These are phyloP conservation scores for Pleurotus salmoneostramineus DNA, from an alignment of 768 basidiomycete species.

Conservation along the genomic window DNA sequence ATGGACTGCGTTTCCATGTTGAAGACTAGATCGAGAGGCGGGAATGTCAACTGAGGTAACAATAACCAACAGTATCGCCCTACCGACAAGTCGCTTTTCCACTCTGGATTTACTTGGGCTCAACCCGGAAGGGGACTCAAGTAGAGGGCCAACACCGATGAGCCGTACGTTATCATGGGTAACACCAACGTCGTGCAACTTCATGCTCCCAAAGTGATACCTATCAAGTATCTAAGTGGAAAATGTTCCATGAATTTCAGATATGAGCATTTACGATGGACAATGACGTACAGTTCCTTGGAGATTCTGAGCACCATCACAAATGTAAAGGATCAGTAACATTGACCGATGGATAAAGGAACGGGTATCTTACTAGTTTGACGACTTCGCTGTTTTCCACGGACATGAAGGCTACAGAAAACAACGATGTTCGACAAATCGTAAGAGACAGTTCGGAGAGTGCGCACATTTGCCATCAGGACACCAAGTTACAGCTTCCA, in stretches of 20 bases:
- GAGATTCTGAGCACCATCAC: conserved; percentile 42
- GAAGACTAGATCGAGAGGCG: conserved; percentile 41
- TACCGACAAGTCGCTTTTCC: conserved; percentile 75
- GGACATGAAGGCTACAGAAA: conserved; percentile 56
- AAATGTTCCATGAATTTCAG: neutral
- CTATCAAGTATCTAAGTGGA: conserved; percentile 43
- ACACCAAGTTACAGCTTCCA: conserved; percentile 69
- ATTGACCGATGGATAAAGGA: neutral
- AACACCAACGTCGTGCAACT: conserved; percentile 67
- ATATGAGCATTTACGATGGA: neutral
- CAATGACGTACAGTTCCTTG: conserved; percentile 44
- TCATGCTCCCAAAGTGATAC: conserved; percentile 58
- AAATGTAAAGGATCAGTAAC: conserved; percentile 9
- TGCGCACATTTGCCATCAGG: conserved; percentile 53
- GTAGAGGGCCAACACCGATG: conserved; percentile 63
- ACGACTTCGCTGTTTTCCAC: conserved; percentile 62
- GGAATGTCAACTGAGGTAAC: neutral
- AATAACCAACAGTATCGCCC: conserved; percentile 14
- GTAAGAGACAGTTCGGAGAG: neutral
- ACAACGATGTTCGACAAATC: neutral
- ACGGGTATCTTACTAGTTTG: conserved; percentile 43
- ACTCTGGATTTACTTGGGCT: conserved; percentile 65
- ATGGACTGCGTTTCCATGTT: conserved; percentile 61
- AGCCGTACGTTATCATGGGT: conserved; percentile 63
- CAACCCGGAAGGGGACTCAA: conserved; percentile 57